phyloP scores from a whole-genome alignment of 495 filamentous ascomycete genomes.

The Xylaria intraflava region DNA sequence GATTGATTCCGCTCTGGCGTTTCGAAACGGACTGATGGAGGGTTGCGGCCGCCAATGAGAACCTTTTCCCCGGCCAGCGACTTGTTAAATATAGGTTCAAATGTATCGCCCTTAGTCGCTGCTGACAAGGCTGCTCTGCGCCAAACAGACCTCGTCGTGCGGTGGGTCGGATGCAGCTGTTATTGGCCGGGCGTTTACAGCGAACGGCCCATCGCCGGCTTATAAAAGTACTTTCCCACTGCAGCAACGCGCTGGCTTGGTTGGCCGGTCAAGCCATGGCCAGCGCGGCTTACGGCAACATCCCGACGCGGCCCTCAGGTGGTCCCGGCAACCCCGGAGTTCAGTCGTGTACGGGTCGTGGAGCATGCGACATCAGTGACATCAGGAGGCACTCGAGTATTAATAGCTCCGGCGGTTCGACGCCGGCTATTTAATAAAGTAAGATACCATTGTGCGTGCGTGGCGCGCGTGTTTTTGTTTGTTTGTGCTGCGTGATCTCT shows the following conservation, averaged over 20 bases:
- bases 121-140: constrained; percentile 8
- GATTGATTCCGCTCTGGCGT: constrained; percentile 22
- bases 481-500: too few species aligned
- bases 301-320: too few species aligned
- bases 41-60: constrained; percentile 26
- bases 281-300: too few species aligned
- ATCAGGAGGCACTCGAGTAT: background rate
- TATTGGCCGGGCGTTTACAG: constrained; percentile 5
- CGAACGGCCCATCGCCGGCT: too few species aligned
- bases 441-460: background rate
- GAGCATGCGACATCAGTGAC: background rate
- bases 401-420: background rate
- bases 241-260: too few species aligned
- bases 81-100: constrained; percentile 9
- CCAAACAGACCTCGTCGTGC: constrained; percentile 5
- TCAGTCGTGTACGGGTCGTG: too few species aligned
- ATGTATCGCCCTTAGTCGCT: background rate
- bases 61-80: constrained; percentile 4
- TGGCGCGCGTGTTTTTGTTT: too few species aligned
- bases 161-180: background rate
- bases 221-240: too few species aligned
- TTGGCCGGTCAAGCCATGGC: too few species aligned
- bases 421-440: background rate
- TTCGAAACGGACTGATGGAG: constrained; percentile 32
- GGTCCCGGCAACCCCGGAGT: background rate